Evolutionary conservation across 116 monocot species (phyloP), one percentile per base, ranked within the genome.

Genomic region (Dioscorea cayenensis): DNA sequence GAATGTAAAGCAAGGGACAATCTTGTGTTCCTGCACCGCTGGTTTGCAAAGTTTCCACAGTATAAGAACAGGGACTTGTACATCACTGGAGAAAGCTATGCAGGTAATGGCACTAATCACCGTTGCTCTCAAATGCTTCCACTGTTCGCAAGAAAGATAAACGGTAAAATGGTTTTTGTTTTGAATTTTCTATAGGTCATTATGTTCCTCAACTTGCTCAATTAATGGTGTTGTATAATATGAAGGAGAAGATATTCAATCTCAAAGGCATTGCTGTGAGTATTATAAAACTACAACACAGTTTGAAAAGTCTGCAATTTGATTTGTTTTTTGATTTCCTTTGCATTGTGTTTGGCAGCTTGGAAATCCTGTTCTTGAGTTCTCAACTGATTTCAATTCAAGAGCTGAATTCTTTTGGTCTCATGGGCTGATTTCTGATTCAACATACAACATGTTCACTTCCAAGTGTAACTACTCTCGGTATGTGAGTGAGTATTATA

Each of bases 361-460:
- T 5, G 97, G 97, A 25, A 99, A 99, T 68, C 94, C 97, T 4
- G 94, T 99, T 36, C 90, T 99, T 6, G 97, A 99, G 61, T 93
- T 90, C 78, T 78, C 94, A 32, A 99, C 97, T 0, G 97, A 99
- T 66, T 99, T 99, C 88, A 99, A 99, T 70, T 90, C 97, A 25
- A 83, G 97, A 60, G 88, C 97, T 0, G 97, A 99, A 70, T 99
- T 77, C 81, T 89, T 99, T 78, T 99, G 97, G 97, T 90, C 97
- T 11, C 97, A 99, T 73, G 97, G 97, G 23, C 77, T 99, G 71
- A 99, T 99, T 43, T 99, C 97, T 6, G 97, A 99, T 75, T 80
- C 89, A 0, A 99, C 97, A 16, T 93, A 86, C 66, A 78, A 68
- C 48, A 63, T 90, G 50, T 99, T 99, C 85, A 87, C 91, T 18